Base-by-base conservation (phyloP, 2,329 filamentous ascomycete genomes). In the Colletotrichum horii region DNA sequence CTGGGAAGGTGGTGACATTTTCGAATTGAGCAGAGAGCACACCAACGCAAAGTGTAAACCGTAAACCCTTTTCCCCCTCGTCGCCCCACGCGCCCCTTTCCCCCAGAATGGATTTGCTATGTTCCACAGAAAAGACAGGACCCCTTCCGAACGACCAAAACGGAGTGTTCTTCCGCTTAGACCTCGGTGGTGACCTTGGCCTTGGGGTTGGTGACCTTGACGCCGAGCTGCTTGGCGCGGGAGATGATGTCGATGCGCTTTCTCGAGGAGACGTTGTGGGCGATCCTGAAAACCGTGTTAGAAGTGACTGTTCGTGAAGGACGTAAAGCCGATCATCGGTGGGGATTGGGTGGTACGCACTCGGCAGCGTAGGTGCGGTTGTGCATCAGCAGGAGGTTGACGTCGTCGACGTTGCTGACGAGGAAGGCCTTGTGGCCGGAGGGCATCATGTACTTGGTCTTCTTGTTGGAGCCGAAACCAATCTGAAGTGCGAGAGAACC, bases 171-270 rank as follows among this genome's bases (percentile, higher is more conserved):
- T 30, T 68, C 52, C 52, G 48, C 85, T 92, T 93, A 94, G 84
- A 93, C 91, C 93, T 99, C 97, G 83, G 96, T 98, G 84, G 96
- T 98, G 88, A 99, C 94, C 93, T 96, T 97, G 86, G 96, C 97
- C 95, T 98, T 98, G 89, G 95, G 89, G 93, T 99, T 99, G 87
- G 97, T 99, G 88, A 99, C 96, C 95, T 99, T 99, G 88, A 99
- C 97, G 86, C 96, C 95, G 85, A 99, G 91, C 89, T 98, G 94
- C 95, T 98, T 98, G 81, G 97, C 97, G 88, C 96, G 95, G 85
- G 95, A 92, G 84, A 99, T 93, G 89, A 99, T 99, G 85, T 98
- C 96, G 89, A 99, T 94, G 89, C 97, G 93, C 95, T 99, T 99
- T 89, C 96, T 93, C 86, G 97, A 98, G 79, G 97, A 99, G 88